Conservation (phyloP, 2,329 filamentous ascomycete species). For the Phyllosticta citriasiana region DNA sequence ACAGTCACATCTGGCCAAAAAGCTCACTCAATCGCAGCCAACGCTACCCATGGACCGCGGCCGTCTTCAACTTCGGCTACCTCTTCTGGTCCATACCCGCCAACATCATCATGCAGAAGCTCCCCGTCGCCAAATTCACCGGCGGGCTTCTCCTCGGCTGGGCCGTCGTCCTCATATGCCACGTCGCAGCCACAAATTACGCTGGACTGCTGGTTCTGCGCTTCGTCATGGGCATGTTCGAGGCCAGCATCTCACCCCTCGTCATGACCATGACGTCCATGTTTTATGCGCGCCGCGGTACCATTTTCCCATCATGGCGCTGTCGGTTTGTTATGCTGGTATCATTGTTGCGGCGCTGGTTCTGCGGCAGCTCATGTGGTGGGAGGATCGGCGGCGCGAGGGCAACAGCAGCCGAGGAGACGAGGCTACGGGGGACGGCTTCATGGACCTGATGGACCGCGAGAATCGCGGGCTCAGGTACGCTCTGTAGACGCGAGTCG, state of each 20-base stretch:
- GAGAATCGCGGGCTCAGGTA: conserved; percentile 26
- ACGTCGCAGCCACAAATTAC: conserved; percentile 29
- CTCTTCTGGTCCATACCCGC: conserved; percentile 32
- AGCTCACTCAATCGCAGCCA: conserved; percentile 15
- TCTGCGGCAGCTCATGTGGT: conserved; percentile 22
- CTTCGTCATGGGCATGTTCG: conserved; percentile 28
- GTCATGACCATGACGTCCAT: conserved; percentile 31
- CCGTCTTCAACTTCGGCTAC: conserved; percentile 37
- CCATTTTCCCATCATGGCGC: conserved; percentile 33
- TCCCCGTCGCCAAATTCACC: conserved; percentile 28
- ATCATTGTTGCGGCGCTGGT: conserved; percentile 27
- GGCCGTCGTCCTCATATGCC: conserved; percentile 36
- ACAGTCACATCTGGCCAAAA: not conserved
- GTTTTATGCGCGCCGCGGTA: conserved; percentile 33
- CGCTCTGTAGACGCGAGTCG: not conserved
- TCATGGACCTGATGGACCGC: conserved; percentile 25
- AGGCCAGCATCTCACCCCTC: conserved; percentile 24
- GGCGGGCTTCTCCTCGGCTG: conserved; percentile 32
- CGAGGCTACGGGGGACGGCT: conserved; percentile 24
- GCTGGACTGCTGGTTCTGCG: conserved; percentile 25
- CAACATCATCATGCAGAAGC: conserved; percentile 28
- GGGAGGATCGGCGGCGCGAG: conserved; percentile 24
- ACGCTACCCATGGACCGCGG: conserved; percentile 33
- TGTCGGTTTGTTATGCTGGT: conserved; percentile 35
- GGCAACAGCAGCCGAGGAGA: conserved; percentile 19